Evolutionary conservation across 495 filamentous ascomycete genomes (phyloP).

Genomic region (Aspergillus homomorphus): DNA sequence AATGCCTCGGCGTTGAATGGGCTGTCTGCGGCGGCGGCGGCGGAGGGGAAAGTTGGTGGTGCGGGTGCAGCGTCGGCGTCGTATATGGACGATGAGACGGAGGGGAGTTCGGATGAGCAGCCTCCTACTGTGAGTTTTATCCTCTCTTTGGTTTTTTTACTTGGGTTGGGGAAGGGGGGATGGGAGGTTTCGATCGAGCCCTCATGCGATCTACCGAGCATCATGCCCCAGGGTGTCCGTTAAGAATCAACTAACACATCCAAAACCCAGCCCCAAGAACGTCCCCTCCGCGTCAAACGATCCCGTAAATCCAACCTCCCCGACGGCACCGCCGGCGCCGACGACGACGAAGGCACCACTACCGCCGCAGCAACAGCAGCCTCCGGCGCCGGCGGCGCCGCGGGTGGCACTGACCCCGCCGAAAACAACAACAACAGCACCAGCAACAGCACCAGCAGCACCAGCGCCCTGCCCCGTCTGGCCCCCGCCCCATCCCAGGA

Average conservation of each 20-base stretch:
- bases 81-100: constrained; percentile 45
- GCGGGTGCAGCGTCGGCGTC: constrained; percentile 25
- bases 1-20: constrained; percentile 27
- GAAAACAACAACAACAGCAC: background rate
- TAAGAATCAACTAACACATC: background rate
- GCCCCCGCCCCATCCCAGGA: constrained; percentile 43
- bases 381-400: constrained; percentile 11
- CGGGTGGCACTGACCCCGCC: background rate
- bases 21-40: constrained; percentile 1
- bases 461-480: constrained; percentile 33
- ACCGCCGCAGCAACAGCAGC: constrained; percentile 14
- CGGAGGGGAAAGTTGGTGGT: constrained; percentile 18
- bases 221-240: no score
- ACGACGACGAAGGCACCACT: constrained; percentile 12
- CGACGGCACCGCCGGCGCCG: constrained; percentile 16
- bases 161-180: background rate
- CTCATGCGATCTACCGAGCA: no score
- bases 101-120: constrained; percentile 49
- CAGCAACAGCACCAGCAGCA: background rate
- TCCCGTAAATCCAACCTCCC: constrained; percentile 51
- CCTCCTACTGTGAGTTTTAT: constrained; percentile 41
- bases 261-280: constrained; percentile 91
- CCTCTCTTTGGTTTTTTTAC: background rate
- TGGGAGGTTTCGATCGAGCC: no score
- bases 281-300: constrained; percentile 84